Evolutionary conservation across 2,329 filamentous ascomycete genomes (phyloP).

Genomic region (Mariannaea elegans): DNA sequence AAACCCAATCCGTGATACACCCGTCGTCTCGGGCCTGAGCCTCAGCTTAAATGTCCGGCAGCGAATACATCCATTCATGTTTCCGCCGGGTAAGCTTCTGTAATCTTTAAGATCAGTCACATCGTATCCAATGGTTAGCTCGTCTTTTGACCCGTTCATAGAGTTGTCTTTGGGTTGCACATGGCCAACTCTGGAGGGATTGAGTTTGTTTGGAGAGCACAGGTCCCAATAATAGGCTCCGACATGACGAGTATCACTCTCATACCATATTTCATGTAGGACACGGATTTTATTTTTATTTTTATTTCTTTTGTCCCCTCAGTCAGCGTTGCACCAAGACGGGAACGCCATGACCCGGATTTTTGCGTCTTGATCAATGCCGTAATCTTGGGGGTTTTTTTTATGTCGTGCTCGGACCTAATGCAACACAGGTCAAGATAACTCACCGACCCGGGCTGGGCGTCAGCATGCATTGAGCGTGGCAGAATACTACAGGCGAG

Average conservation of each 20-base stretch:
- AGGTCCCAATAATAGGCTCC: no score
- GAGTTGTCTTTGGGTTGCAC: slow-evolving; percentile 1
- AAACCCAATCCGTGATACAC: background rate
- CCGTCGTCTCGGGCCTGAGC: background rate
- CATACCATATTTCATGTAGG: no score
- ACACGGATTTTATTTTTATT: no score
- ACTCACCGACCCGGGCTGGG: background rate
- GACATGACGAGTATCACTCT: background rate
- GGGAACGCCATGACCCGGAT: slow-evolving; percentile 3
- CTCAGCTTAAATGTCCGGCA: background rate
- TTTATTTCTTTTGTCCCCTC: slow-evolving; percentile 8
- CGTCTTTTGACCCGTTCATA: background rate
- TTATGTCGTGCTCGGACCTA: background rate
- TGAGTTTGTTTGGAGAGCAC: no score
- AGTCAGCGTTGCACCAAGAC: slow-evolving; percentile 28
- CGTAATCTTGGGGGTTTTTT: background rate
- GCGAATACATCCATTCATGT: no score
- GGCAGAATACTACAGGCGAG: slow-evolving; percentile 5
- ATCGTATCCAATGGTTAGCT: background rate
- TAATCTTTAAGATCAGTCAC: slow-evolving; percentile 9
- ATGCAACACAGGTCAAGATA: background rate
- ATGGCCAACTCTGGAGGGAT: slow-evolving; percentile 9
- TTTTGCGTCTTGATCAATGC: background rate
- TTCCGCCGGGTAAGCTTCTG: no score
- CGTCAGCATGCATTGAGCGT: slow-evolving; percentile 4